Percentiles rank a stretch among this genome's conserved stretches.
Conservation (phyloP, 116 monocot genomes). For the Thalassia testudinum region DNA sequence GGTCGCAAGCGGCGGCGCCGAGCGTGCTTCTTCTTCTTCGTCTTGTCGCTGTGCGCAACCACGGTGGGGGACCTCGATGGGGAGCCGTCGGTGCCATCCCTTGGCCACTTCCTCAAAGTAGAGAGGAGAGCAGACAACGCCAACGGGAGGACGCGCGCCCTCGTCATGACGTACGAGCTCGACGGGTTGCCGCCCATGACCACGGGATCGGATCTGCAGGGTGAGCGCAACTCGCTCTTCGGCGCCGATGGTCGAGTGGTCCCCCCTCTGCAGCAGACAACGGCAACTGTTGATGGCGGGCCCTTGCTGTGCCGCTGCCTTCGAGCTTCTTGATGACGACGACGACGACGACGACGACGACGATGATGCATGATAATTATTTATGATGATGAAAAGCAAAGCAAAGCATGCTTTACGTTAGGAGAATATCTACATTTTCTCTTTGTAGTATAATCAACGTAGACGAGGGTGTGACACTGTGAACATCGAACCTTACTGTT, state of each 20-base stretch:
- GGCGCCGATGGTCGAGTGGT: neutral
- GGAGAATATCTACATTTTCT: too few species aligned
- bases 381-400: too few species aligned
- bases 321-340: too few species aligned
- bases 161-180: conserved; percentile 3
- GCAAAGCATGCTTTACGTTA: too few species aligned
- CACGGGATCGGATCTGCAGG: neutral
- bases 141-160: neutral
- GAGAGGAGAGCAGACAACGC: conserved; percentile 24
- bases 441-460: too few species aligned
- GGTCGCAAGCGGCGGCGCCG: conserved; percentile 1
- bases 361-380: too few species aligned
- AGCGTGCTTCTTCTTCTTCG: conserved; percentile 7
- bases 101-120: conserved; percentile 24
- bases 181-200: neutral
- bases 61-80: conserved; percentile 1
- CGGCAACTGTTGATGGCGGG: neutral
- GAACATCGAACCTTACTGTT: too few species aligned
- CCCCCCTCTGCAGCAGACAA: neutral
- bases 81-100: conserved; percentile 8
- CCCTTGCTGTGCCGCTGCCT: neutral
- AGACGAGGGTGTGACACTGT: too few species aligned
- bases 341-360: too few species aligned
- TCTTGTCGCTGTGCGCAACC: too few species aligned
- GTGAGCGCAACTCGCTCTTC: conserved; percentile 4